Evolutionary conservation across 371 early-diverging fungal species (phyloP), one percentile per base, ranked within the genome.

Genomic region (Zychaea mexicana): DNA sequence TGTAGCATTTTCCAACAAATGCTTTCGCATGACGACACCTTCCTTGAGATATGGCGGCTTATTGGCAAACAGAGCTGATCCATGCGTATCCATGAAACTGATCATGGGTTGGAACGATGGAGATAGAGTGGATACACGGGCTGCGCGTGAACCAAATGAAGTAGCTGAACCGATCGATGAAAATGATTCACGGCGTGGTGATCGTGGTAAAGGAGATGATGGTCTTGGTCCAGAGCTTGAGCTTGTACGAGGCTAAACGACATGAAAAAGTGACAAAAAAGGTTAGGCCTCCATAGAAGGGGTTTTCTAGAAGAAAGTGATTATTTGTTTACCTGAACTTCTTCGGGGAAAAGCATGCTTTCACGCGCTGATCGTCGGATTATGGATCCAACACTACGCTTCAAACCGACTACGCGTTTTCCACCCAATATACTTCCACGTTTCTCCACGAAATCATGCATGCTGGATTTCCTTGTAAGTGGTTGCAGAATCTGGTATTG

Each of bases 21-120:
- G 94, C 70, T 97, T 97, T 32, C 96, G 85, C 72, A 93, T 88
- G 26, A 97, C 85, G 2, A 92, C 81, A 1, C 96, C 92, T 70
- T 92, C 92, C 65, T 91, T 85, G 10, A 81, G 53, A 60, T 84
- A 85, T n/a, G 83, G 81, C 2, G 79, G 72, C 24, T 69, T 65
- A 45, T 61, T 77, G 4, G 64, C 46, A 33, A 78, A 78, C 9
- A 79, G 61, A 15, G 57, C 58, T 1, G 66, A 56, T 13, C 54
- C 54, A 39, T 67, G 73, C 1, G 60, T 56, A 42, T 65, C 60
- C 70, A 66, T 71, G 60, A 72, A 64, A 32, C 33, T 52, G 54
- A 70, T 65, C 54, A 63, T 69, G 42, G 77, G 52, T 60, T 64
- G 62, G 33, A 70, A 58, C 39, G 36, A 54, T 0, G 65, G 64